Conservation (phyloP, 495 filamentous ascomycete species). For the Penicillium paradoxum region DNA sequence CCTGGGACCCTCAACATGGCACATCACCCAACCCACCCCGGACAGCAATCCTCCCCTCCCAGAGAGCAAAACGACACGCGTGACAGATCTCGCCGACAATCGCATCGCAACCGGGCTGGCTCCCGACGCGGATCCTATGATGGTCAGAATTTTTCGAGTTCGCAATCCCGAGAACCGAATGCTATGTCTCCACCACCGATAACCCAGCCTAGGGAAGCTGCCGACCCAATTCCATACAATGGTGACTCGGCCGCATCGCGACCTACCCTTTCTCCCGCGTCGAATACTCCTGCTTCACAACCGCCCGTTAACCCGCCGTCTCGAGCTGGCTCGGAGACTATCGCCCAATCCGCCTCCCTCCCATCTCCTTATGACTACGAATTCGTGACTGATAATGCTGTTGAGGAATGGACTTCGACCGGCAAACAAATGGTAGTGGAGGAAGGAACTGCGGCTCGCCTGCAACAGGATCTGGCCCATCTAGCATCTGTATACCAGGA, state of each 20-base stretch:
- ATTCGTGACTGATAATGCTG: constrained; percentile 46
- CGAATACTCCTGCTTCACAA: constrained; percentile 22
- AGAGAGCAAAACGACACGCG: constrained; percentile 44
- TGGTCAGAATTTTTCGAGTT: constrained; percentile 28
- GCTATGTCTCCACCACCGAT: constrained; percentile 39
- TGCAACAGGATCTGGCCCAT: constrained; percentile 58
- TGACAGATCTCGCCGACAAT: constrained; percentile 38
- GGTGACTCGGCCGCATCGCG: constrained; percentile 15
- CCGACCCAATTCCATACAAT: constrained; percentile 24
- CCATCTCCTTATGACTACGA: constrained; percentile 51
- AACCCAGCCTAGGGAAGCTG: constrained; percentile 22
- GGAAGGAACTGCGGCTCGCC: constrained; percentile 47
- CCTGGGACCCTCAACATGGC: constrained; percentile 56
- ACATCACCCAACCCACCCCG: constrained; percentile 37
- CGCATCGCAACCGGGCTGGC: constrained; percentile 37
- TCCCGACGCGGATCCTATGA: constrained; percentile 31
- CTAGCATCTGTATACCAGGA: constrained; percentile 80
- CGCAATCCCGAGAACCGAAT: constrained; percentile 26
- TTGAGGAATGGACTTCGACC: constrained; percentile 46
- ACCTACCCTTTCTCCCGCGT: constrained; percentile 25
- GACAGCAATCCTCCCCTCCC: constrained; percentile 31
- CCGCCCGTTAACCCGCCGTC: constrained; percentile 19
- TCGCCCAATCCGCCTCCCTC: constrained; percentile 15
- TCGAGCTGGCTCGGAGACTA: constrained; percentile 13
- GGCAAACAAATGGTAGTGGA: constrained; percentile 46